Evolutionary conservation across 768 basidiomycete genomes (phyloP), one percentile per base, ranked within the genome.

Genomic region (Trametes cinnabarina): DNA sequence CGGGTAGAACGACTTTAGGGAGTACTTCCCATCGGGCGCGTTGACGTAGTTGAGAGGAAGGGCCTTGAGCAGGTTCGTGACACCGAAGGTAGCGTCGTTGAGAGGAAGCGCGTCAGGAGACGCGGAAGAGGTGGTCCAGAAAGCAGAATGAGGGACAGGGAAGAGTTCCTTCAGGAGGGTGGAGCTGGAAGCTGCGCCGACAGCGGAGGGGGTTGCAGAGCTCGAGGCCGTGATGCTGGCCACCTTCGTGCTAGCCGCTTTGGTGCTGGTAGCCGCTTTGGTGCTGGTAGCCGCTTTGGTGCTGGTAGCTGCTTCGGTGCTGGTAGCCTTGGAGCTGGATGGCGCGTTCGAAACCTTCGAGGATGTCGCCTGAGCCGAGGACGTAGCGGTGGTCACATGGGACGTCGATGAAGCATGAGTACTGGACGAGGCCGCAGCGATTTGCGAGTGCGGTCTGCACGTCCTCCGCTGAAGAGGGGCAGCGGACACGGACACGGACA

Each of bases 121-220:
- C 23, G 58, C 55, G n/a, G 55, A 17, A 20, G 62, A 60, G 11
- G 70, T 71, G 39, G 70, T 69, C 68, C 68, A 72, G 32, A 60
- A 67, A 22, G 44, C 39, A 22, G 62, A 44, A 35, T 62, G 51
- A 12, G 63, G 57, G 34, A 68, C 57, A 26, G 68, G 69, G 64
- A 70, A 69, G 32, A 68, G 62, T 23, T 47, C 46, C 61, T 61
- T 55, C 17, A 64, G 34, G 15, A 60, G 35, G 25, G 28, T 30
- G 17, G 57, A 26, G 30, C 35, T 23, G 47, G 51, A 32, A 22
- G 37, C 22, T 19, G 47, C 19, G 37, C 42, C 55, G 19, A 46
- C 47, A 17, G 57, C 25, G 7, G 61, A 28, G 12, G 56, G 20
- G 34, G 55, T 28, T 14, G 34, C 8, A 23, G 44, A 3, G 51